A percentile compares a stretch with the other conserved stretches of the same genome.
Evolutionary conservation across 768 basidiomycete species (phyloP).

Genomic region (Rhizopogon vulgaris): DNA sequence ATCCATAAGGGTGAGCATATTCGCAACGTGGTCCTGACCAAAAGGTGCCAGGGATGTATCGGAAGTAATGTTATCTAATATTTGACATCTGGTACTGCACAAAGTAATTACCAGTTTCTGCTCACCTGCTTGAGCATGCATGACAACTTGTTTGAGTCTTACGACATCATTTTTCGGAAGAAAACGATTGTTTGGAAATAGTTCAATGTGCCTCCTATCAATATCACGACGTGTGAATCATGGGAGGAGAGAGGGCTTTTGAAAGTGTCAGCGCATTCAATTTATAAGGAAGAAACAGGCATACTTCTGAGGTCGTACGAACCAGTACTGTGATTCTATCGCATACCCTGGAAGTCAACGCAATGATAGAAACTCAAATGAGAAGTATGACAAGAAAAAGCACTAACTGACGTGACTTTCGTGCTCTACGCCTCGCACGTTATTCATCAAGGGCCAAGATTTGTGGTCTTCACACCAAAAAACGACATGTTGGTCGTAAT

Average conservation of each 20-base stretch:
- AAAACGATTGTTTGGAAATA: constrained; percentile 11
- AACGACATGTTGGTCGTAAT: constrained; percentile 34
- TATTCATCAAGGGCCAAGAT: constrained; percentile 22
- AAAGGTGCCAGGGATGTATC: constrained; percentile 32
- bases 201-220: not conserved
- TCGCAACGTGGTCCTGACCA: constrained; percentile 26
- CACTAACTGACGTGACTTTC: constrained; percentile 35
- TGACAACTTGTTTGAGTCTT: constrained; percentile 1
- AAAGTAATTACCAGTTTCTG: not conserved
- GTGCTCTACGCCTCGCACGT: constrained; percentile 32
- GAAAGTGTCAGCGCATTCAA: not conserved
- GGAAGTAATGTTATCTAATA: constrained; percentile 33
- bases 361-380: not conserved
- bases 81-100: not conserved
- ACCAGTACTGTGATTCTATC: constrained; percentile 25
- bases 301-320: not conserved
- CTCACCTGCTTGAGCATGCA: constrained; percentile 4
- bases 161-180: constrained; percentile 8
- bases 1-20: constrained; percentile 26
- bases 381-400: not conserved
- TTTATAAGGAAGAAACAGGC: not conserved
- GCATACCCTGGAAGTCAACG: constrained; percentile 8
- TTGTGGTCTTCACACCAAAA: constrained; percentile 43
- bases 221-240: not conserved
- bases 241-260: not conserved